Evolutionary conservation across 306 rosid genomes (phyloP), one percentile per base, ranked within the genome.

Genomic region (Pterocarpus macrocarpus): DNA sequence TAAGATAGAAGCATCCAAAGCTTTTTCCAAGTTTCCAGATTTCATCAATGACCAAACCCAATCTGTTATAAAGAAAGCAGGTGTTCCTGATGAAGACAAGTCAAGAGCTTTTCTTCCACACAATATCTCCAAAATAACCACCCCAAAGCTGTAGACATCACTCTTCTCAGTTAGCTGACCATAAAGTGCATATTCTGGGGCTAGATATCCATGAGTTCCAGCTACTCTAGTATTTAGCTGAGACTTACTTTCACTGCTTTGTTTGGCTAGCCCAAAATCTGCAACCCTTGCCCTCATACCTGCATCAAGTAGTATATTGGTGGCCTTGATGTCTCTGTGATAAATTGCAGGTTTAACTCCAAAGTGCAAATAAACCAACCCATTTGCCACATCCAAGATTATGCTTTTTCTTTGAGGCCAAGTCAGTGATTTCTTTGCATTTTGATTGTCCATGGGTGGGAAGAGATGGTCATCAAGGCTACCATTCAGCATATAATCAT

Each of bases 91-190:
- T 14, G 92, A 69, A 32, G 98, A 87, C 67, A 95, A 68, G 71
- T 95, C 91, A 65, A 95, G 91, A 68, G 94, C 98, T 87, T 92
- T 93, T 77, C 94, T 89, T 83, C 98, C 99, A 67, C 98, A 93
- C 93, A 95, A 88, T 32, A 95, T 88, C 92, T 95, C 99, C 82
- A 95, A 83, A 81, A 95, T 68, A 75, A 95, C 97, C 22, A 95
- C 95, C 6, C 99, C 99, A 14, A 95, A 95, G 77, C 98, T 93
- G 71, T 93, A 95, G 56, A 95, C 98, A 76, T 95, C 99, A 49
- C 96, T 93, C 85, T 95, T 95, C 87, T 95, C 98, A 5, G 97
- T 93, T 38, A 93, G 76, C 69, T 95, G 99, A 62, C 99, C 99
- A 36, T 95, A 95, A 13, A 95, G 90, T 6, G 99, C 99, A 41